Conservation (phyloP, 371 early-diverging fungal species). For the Mortierella sp. region DNA sequence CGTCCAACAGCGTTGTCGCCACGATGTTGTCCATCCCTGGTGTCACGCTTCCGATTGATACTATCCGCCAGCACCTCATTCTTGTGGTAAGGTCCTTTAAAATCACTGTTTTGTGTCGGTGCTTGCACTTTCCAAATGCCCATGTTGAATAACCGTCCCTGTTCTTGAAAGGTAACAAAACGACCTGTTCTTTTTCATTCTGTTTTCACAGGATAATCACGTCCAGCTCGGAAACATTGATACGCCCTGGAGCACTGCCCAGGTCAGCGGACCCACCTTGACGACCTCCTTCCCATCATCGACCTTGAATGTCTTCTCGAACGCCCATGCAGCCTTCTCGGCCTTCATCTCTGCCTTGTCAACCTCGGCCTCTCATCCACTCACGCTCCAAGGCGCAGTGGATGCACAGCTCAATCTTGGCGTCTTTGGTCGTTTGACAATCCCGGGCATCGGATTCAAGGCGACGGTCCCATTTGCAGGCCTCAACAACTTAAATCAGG, state of each 20-base stretch:
- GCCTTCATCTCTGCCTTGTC: conserved; percentile 29
- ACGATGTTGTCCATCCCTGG: conserved; percentile 50
- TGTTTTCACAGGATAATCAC: conserved; percentile 21
- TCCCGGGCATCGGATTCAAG: conserved; percentile 48
- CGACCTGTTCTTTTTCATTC: neutral
- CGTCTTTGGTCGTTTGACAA: conserved; percentile 27
- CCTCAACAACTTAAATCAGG: conserved; percentile 27
- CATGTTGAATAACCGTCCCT: no score
- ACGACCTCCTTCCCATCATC: conserved; percentile 32
- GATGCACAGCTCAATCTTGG: conserved; percentile 48
- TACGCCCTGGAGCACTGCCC: conserved; percentile 33
- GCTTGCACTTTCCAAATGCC: no score
- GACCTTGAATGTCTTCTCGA: conserved; percentile 34
- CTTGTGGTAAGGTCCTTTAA: conserved; percentile 15
- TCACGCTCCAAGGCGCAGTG: conserved; percentile 36
- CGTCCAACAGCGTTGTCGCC: conserved; percentile 39
- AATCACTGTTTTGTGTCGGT: no score
- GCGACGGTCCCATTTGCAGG: conserved; percentile 25
- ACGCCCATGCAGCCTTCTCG: conserved; percentile 29
- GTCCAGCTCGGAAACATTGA: conserved; percentile 40
- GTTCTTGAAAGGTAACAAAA: no score
- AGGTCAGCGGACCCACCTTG: conserved; percentile 23
- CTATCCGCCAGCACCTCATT: conserved; percentile 34
- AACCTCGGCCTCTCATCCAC: conserved; percentile 16
- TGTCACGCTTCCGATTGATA: conserved; percentile 34